These are phyloP conservation scores for Hypocreales sp. DNA, from an alignment of 2,329 filamentous ascomycete genomes.

Conservation along the genomic window DNA sequence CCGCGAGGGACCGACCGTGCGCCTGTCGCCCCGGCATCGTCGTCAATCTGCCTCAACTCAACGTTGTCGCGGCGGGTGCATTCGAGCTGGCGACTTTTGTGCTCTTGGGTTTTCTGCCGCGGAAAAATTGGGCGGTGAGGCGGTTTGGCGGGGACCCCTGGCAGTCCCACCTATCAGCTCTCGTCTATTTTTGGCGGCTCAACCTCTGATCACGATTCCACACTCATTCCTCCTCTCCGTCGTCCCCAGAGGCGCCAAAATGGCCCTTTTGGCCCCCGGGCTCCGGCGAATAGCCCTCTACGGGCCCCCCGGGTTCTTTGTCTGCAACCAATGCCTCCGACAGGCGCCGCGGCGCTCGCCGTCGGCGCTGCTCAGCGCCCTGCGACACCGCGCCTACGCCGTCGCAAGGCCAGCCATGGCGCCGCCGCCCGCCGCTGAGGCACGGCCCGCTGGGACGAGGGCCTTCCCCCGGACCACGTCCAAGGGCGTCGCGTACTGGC, in stretches of 20 bases:
- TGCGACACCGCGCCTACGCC: conserved; percentile 23
- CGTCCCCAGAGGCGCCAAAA: too few species aligned
- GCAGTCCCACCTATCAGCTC: conserved; percentile 15
- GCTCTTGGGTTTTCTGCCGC: conserved; percentile 14
- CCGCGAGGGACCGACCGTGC: conserved; percentile 36
- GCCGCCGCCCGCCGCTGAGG: conserved; percentile 4
- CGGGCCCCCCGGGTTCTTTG: conserved; percentile 22
- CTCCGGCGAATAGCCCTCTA: conserved; percentile 22
- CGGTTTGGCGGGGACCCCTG: conserved; percentile 11
- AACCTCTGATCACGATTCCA: too few species aligned
- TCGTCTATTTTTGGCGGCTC: conserved; percentile 4
- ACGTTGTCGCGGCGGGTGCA: too few species aligned
- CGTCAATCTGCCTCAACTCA: too few species aligned
- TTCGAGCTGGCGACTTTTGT: too few species aligned
- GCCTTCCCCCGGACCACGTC: conserved; percentile 48
- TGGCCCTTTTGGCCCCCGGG: conserved; percentile 27
- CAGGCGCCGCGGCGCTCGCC: conserved; percentile 15
- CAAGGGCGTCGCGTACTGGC: conserved; percentile 78
- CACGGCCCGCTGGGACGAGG: conserved; percentile 14
- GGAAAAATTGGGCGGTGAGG: conserved; percentile 16
- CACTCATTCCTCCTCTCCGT: not conserved
- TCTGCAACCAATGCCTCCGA: conserved; percentile 34
- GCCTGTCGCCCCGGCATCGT: conserved; percentile 43
- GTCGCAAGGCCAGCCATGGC: conserved; percentile 15
- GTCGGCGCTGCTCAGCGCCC: conserved; percentile 22